Percentiles rank a stretch among this genome's conserved stretches.
Evolutionary conservation across 1,284 basidiomycete genomes (phyloP).

Genomic region (Mycosarcoma maydis): DNA sequence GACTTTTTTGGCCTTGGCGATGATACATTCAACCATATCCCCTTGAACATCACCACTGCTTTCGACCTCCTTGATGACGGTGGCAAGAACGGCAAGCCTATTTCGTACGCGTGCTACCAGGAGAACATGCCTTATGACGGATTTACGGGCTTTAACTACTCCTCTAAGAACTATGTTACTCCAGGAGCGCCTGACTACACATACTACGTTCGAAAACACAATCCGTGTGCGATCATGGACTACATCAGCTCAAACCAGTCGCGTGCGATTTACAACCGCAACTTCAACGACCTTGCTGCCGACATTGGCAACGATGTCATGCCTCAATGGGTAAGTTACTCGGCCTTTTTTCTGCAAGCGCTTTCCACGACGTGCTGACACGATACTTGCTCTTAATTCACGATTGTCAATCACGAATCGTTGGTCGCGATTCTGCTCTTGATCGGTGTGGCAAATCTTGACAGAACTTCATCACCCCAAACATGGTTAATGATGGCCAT

Average conservation of each 20-base stretch:
- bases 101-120: conserved; percentile 68
- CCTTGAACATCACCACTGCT: conserved; percentile 71
- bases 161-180: conserved; percentile 70
- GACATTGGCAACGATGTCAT: conserved; percentile 71
- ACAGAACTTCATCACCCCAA: conserved; percentile 76
- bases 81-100: conserved; percentile 62
- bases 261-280: conserved; percentile 71
- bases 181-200: conserved; percentile 68
- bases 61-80: conserved; percentile 75
- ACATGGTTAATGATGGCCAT: conserved; percentile 73
- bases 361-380: too few species aligned
- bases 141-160: conserved; percentile 69
- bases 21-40: conserved; percentile 69
- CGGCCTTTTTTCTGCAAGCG: too few species aligned
- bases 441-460: too few species aligned
- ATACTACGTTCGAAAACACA: conserved; percentile 65
- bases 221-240: conserved; percentile 71
- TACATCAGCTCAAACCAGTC: conserved; percentile 70
- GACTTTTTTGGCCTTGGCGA: conserved; percentile 73
- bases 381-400: too few species aligned
- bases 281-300: conserved; percentile 72
- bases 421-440: too few species aligned
- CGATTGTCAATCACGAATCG: too few species aligned
- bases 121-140: conserved; percentile 74
- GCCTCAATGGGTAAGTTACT: conserved; percentile 75